Evolutionary conservation across 352 stramenopile species (phyloP), one percentile per base, ranked within the genome.

Genomic region (Globisporangium irregulare): DNA sequence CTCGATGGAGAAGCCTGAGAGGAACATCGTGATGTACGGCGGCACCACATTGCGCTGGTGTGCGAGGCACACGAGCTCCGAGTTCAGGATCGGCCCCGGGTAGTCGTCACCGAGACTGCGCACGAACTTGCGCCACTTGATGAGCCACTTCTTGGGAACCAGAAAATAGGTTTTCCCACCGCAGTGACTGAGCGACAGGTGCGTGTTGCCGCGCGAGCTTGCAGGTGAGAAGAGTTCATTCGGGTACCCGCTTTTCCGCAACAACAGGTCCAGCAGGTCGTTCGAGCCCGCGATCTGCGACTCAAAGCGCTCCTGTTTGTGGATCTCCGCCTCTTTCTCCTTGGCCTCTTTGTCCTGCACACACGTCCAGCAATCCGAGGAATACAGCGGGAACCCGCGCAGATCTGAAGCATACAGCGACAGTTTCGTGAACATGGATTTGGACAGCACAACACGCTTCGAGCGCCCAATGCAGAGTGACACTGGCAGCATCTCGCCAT

Each of bases 81-180:
- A 78, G 66, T 94, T 96, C 2, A 94, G 63, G 57, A 96, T 91
- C 18, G 89, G 89, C 0, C 87, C 89, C 0, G 89, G 89, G 15
- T 68, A 67, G 8, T 81, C 77, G 43, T 94, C 76, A 3, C 62
- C 72, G 27, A 88, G 72, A 48, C 81, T 91, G 27, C 84, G 82
- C 15, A 90, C 86, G 54, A 85, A 95, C 63, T 86, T 81, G 34
- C 89, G 76, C 89, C 89, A 96, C 60, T 83, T 84, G 54, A 82
- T 84, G 22, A 94, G 72, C 89, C 89, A 96, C 51, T 92, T 93
- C 66, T 91, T 92, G 1, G 88, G 89, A 50, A 96, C 89, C n/a
- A 93, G 67, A 36, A 92, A 92, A 67, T 89, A 93, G 34, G 80
- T 83, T 46, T 87, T 88, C 63, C 80, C 82, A 10, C 70, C 66